Conservation (phyloP, 495 filamentous ascomycete species). For the Daldinia concentrica region DNA sequence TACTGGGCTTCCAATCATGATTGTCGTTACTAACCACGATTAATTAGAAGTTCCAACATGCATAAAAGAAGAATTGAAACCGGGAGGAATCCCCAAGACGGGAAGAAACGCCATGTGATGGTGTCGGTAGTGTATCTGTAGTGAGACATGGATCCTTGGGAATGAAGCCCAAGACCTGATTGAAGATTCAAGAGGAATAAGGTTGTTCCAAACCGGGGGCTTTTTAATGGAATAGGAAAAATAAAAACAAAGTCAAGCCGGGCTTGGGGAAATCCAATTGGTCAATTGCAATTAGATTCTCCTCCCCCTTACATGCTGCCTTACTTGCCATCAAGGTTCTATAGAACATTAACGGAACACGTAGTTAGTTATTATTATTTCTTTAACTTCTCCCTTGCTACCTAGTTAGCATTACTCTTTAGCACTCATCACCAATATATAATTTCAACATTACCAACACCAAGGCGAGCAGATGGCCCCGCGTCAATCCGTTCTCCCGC, state of each 20-base stretch:
- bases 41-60: neutral
- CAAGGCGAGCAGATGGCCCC: constrained; percentile 41
- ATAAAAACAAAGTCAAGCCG: neutral
- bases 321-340: constrained; percentile 4
- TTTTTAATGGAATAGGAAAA: neutral
- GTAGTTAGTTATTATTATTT: too few relatives aligned
- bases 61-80: neutral
- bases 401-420: neutral
- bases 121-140: neutral
- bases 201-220: constrained; percentile 7
- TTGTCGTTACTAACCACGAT: neutral
- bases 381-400: too few relatives aligned
- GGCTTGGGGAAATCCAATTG: neutral
- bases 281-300: neutral
- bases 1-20: neutral
- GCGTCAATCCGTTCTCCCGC: constrained; percentile 50
- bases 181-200: constrained; percentile 2
- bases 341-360: too few relatives aligned
- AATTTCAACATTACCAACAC: neutral
- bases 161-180: neutral
- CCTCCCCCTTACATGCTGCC: neutral
- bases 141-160: neutral
- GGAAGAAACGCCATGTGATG: neutral
- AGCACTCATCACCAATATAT: neutral
- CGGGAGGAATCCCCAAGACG: neutral